Evolutionary conservation across 176 grass and related monocot genomes (phyloP).

Genomic region (Cenchrus americanus): DNA sequence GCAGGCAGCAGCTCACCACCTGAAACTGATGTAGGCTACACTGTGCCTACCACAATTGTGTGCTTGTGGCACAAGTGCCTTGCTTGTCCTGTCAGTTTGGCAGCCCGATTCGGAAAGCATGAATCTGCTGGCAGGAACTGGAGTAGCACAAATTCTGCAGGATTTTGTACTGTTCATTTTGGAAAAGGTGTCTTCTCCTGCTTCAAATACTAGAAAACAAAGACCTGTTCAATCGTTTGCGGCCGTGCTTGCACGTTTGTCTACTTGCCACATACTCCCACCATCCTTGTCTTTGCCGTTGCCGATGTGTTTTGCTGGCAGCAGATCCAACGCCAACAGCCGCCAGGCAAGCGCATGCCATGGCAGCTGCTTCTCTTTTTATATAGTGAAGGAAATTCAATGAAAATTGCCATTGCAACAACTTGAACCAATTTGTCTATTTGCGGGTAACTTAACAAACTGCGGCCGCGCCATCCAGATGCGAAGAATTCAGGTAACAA

Average conservation of each 20-base stretch:
- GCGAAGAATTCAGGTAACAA: too few species aligned
- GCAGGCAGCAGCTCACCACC: too few species aligned
- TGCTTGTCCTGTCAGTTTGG: background rate
- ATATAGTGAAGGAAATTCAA: background rate
- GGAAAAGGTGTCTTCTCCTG: background rate
- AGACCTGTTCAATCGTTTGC: too few species aligned
- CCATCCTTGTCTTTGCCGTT: background rate
- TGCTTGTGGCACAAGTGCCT: background rate
- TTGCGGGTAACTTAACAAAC: background rate
- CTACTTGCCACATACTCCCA: background rate
- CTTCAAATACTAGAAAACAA: background rate
- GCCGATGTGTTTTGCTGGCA: background rate
- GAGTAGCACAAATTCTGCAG: background rate
- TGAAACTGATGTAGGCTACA: too few species aligned
- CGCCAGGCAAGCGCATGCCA: background rate
- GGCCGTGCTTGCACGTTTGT: background rate
- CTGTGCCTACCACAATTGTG: background rate
- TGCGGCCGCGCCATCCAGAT: background rate
- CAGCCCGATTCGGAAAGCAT: background rate
- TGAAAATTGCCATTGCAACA: background rate
- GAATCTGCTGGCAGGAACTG: too few species aligned
- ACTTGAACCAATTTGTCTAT: background rate
- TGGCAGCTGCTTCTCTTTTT: background rate
- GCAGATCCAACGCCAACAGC: background rate
- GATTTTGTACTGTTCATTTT: background rate